A percentile compares a stretch with the other conserved stretches of the same genome.
Evolutionary conservation across 139 green algal species (phyloP).

Genomic region (Mesotaenium endlicherianum): DNA sequence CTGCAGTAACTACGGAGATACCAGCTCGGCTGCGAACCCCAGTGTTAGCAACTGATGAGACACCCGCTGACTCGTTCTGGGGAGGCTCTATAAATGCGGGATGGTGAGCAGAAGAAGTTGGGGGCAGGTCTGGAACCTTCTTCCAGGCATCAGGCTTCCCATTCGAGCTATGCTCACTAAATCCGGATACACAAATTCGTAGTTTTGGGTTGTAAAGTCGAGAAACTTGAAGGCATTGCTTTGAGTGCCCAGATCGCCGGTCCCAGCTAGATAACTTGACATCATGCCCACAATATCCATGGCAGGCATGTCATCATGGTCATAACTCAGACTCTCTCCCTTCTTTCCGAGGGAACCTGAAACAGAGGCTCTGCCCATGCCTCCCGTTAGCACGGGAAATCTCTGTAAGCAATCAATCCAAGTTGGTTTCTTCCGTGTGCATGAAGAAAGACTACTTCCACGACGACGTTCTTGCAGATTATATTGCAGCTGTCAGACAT

Average conservation of each 20-base stretch:
- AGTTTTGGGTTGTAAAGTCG: conserved; percentile 22
- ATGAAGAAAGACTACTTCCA: too few relatives aligned
- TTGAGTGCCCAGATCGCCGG: neutral
- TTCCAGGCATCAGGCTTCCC: conserved; percentile 12
- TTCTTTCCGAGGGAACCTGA: neutral
- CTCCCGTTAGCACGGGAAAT: too few relatives aligned
- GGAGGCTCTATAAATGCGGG: neutral
- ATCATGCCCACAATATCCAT: neutral
- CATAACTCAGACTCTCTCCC: neutral
- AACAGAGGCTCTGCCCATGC: conserved; percentile 1
- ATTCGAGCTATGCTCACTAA: conserved; percentile 16
- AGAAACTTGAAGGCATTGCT: conserved; percentile 42
- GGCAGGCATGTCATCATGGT: neutral
- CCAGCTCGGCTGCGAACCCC: neutral
- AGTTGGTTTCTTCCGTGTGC: too few relatives aligned
- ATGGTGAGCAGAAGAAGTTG: conserved; percentile 5
- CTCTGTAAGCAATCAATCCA: too few relatives aligned
- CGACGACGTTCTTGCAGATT: too few relatives aligned
- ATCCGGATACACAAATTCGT: conserved; percentile 44
- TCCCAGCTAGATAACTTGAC: neutral
- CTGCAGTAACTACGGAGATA: neutral
- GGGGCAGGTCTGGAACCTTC: neutral
- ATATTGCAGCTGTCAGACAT: too few relatives aligned
- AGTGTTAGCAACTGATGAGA: too few relatives aligned
- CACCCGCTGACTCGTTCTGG: neutral